Base-by-base conservation (phyloP, 2,329 filamentous ascomycete genomes). In the Xylaria sp. region DNA sequence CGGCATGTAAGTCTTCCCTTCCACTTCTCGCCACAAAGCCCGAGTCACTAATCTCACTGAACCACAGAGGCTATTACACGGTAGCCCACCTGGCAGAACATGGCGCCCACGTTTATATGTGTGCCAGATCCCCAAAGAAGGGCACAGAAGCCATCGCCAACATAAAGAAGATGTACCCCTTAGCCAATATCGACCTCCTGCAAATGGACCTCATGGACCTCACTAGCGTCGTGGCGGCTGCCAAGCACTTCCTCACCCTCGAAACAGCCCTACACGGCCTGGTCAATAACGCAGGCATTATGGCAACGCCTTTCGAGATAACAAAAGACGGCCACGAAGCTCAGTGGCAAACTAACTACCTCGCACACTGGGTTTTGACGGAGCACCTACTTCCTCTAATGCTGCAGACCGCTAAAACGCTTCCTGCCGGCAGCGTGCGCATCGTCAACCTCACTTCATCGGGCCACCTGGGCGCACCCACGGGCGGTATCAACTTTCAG, bases 311-410 rank as follows among this genome's bases (percentile, higher is more conserved):
- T 9, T 81, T 78, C 58, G 71, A 73, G 43, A 67, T 77, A 23
- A 80, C 76, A 57, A 72, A 74, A 61, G 76, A 82, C 61, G 78
- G 77, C 39, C 76, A 77, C 72, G 81, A 80, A 72, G 76, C 71
- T 59, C 80, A 83, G 68, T 81, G 74, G 74, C 76, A 82, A 75
- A 82, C 80, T 41, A 83, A 83, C 67, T 82, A 83, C 71, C 76
- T 83, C 23, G 73, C 79, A 9, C 81, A 83, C 73, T 83, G 80
- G 80, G 70, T 81, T 13, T 70, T 83, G 7, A 82, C 81, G 5
- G 68, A 76, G 30, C 76, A 78, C 60, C 76, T 82, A 2, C 76
- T 83, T 8, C 80, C 81, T 4, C 70, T 80, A 23, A 72, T 83
- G 62, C 72, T 74, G 23, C 59, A 46, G 18, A 82, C 80, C 2